phyloP scores from a whole-genome alignment of 116 monocot species.

The Cymodocea nodosa region DNA sequence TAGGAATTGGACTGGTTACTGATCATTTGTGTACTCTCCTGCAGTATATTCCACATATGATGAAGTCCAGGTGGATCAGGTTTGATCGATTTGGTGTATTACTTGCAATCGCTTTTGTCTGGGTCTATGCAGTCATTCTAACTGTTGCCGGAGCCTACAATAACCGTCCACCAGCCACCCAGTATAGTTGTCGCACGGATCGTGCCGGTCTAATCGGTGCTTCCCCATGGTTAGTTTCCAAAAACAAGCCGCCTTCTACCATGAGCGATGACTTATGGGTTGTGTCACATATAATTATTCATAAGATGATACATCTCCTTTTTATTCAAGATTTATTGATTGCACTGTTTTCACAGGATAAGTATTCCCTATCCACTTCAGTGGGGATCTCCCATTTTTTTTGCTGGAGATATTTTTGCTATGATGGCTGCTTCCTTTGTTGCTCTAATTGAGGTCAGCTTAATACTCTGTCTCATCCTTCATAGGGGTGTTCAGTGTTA shows the following conservation, averaged over 20 bases:
- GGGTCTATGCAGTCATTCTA: slow-evolving; percentile 72
- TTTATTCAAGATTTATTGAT: too few species aligned
- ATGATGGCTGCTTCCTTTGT: slow-evolving; percentile 94
- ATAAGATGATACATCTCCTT: too few species aligned
- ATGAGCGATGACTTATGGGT: too few species aligned
- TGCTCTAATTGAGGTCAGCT: slow-evolving; percentile 58
- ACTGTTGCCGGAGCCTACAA: slow-evolving; percentile 74
- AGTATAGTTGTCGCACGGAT: slow-evolving; percentile 67
- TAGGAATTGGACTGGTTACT: not conserved
- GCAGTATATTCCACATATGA: slow-evolving; percentile 48
- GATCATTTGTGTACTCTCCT: slow-evolving; percentile 1
- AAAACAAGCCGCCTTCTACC: too few species aligned
- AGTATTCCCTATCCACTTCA: slow-evolving; percentile 79
- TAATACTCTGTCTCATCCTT: too few species aligned
- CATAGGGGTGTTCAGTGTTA: too few species aligned
- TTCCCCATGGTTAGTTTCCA: slow-evolving; percentile 47
- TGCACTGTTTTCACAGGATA: slow-evolving; percentile 35
- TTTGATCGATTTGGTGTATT: slow-evolving; percentile 50
- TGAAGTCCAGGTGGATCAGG: slow-evolving; percentile 22
- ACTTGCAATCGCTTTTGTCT: slow-evolving; percentile 40
- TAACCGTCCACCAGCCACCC: slow-evolving; percentile 36
- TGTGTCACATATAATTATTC: too few species aligned
- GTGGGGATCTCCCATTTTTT: slow-evolving; percentile 71
- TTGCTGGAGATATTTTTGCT: slow-evolving; percentile 65
- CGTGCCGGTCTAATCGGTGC: slow-evolving; percentile 52